Evolutionary conservation across 768 basidiomycete species (phyloP), one percentile per base, ranked within the genome.

Genomic region (Suillus placidus): DNA sequence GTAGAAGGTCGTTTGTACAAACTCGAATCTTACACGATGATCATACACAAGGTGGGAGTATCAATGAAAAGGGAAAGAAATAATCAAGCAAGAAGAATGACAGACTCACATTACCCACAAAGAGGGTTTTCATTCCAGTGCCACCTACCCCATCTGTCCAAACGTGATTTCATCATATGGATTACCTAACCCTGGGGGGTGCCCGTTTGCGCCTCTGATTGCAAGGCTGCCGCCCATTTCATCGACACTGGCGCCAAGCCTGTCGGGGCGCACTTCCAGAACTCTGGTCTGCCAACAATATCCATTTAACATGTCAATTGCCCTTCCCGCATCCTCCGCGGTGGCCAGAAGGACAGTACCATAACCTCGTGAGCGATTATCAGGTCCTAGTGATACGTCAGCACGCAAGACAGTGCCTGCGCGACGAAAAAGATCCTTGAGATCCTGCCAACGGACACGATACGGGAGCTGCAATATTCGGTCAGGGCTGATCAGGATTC

Each of bases 391-490:
- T 63, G 91, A 85, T 68, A 93, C 87, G 74, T 90, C 87, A 47
- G 95, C 90, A 58, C 92, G 84, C 43, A 94, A 80, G 68, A 96
- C 89, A 35, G 93, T 97, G 49, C 97, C 97, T 7, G 97, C 93
- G 69, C 93, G 92, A 43, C 97, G 88, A 78, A 99, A 98, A 61
- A 99, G 87, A 76, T 99, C 97, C 72, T 99, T 99, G 68, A 99
- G 86, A 80, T 99, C 97, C 81, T 99, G 97, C 97, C 97, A 99
- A 63, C 97, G 88, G 45, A 98, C 96, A 67, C 97, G 85, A 78
- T 97, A 99, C 0, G 97, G 97, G 32, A 99, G 87, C 95, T 96
- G 71, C 40, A 62, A 32, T 61, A 54, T n/a, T 13, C 14, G 34
- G 49, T n/a, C 55, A 51, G 63, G 34, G 37, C 8, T 52, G 37